A percentile compares a stretch with the other conserved stretches of the same genome.
These are phyloP conservation scores for Aegilops speltoides DNA, from an alignment of 176 grass and related monocot species.

Conservation along the genomic window DNA sequence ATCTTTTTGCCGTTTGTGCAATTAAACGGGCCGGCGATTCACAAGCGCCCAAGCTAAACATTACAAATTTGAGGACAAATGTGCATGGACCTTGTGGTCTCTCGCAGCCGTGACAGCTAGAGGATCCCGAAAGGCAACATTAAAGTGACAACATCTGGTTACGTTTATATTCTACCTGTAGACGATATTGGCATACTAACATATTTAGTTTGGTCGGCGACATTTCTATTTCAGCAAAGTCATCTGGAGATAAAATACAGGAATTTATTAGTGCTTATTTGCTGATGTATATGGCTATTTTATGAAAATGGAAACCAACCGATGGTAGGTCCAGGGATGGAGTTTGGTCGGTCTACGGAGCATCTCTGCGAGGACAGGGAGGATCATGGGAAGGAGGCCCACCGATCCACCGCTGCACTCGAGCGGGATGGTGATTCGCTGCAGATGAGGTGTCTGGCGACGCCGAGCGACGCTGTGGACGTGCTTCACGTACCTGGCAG, in stretches of 20 bases:
- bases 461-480: too few relatives aligned
- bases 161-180: neutral
- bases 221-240: neutral
- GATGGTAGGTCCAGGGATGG: neutral
- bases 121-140: constrained; percentile 21
- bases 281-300: neutral
- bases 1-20: neutral
- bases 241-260: too few relatives aligned
- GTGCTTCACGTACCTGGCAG: too few relatives aligned
- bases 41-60: constrained; percentile 26
- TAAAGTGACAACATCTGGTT: neutral
- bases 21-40: neutral
- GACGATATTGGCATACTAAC: neutral
- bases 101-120: neutral
- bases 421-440: too few relatives aligned
- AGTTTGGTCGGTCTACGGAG: too few relatives aligned
- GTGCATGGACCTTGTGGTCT: constrained; percentile 10
- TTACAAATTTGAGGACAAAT: constrained; percentile 25
- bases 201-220: neutral
- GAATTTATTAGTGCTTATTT: too few relatives aligned
- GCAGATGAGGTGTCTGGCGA: too few relatives aligned
- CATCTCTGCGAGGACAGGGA: too few relatives aligned
- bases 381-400: too few relatives aligned
- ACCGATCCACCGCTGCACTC: too few relatives aligned
- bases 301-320: constrained; percentile 17